Conservation (phyloP, 1,284 basidiomycete genomes). For the Singerocomus inundabilis region DNA sequence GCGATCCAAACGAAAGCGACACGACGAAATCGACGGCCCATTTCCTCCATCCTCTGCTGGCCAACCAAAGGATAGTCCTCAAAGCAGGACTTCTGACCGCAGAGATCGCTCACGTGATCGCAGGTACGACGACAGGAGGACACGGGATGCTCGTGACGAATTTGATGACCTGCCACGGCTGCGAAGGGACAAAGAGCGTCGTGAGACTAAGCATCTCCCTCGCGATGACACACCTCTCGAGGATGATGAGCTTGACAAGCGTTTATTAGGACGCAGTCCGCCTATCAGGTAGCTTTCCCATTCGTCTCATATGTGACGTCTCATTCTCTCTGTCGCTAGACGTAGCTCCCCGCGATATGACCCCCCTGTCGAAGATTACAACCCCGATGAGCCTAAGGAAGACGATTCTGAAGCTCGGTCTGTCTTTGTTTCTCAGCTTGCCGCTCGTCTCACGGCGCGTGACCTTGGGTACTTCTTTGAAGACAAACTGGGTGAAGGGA, state of each 20-base stretch:
- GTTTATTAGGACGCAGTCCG: conserved; percentile 36
- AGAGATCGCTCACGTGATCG: conserved; percentile 56
- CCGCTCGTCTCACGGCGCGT: conserved; percentile 90
- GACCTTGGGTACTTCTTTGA: conserved; percentile 99
- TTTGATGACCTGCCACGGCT: conserved; percentile 50
- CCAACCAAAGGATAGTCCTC: conserved; percentile 52
- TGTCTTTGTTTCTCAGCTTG: conserved; percentile 97
- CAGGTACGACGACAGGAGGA: conserved; percentile 49
- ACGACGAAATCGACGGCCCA: conserved; percentile 45
- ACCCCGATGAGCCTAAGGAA: conserved; percentile 75
- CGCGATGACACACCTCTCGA: conserved; percentile 34
- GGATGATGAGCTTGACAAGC: conserved; percentile 33
- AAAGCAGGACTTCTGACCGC: conserved; percentile 45
- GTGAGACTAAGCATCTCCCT: conserved; percentile 29
- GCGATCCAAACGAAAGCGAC: conserved; percentile 54
- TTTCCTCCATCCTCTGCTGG: conserved; percentile 36
- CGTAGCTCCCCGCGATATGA: conserved; percentile 76
- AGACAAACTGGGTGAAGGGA: conserved; percentile 88
- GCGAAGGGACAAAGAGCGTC: conserved; percentile 40
- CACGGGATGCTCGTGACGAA: conserved; percentile 58
- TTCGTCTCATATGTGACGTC: conserved; percentile 11
- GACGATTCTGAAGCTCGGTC: conserved; percentile 95
- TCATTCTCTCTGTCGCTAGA: conserved; percentile 35
- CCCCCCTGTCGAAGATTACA: conserved; percentile 58
- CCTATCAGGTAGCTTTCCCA: conserved; percentile 40